Evolutionary conservation across 352 stramenopile species (phyloP), one percentile per base, ranked within the genome.

Genomic region (Phytopythium ostracodes): DNA sequence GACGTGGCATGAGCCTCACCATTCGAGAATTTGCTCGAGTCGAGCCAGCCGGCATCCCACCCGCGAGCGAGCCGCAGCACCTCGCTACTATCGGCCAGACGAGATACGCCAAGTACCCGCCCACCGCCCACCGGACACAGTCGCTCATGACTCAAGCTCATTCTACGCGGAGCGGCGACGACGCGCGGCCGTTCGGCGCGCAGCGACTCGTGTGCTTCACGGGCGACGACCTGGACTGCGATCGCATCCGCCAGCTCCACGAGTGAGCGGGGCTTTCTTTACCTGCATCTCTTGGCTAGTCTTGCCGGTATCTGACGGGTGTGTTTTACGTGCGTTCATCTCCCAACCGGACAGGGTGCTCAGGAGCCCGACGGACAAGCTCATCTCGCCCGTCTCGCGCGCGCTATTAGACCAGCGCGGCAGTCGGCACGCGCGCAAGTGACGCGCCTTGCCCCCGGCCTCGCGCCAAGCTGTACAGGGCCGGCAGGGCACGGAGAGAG

Each of bases 361-460:
- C 0, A 74, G 66, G 14, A 91, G 81, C 43, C 81, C 81, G 1
- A 91, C 81, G 9, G 81, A 91, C 65, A 84, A 76, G 47, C 64
- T 89, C 60, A 29, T 89, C n/a, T 89, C 81, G 17, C 81, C 81
- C 12, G 77, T 87, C 5, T 87, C 73, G 1, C 70, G 69, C 29
- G 79, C 79, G 15, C 56, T 91, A 15, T 70, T 66, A 17, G 66
- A 65, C 20, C 68, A 83, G 35, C 71, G 67, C 42, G 27, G 36
- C 10, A 56, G 53, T 20, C 56, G 49, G 14, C 51, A 57, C 18
- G 65, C 43, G 22, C 65, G 65, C 24, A 63, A 64, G 56, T 62
- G 36, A 59, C n/a, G 20, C 20, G 17, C 29, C 43, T n/a, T n/a
- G 43, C 20, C 27, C 20, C 14, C 43, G n/a, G n/a, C 43, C 2